Evolutionary conservation across 495 filamentous ascomycete genomes (phyloP), one percentile per base, ranked within the genome.

Genomic region (Aspergillus bertholletiae): DNA sequence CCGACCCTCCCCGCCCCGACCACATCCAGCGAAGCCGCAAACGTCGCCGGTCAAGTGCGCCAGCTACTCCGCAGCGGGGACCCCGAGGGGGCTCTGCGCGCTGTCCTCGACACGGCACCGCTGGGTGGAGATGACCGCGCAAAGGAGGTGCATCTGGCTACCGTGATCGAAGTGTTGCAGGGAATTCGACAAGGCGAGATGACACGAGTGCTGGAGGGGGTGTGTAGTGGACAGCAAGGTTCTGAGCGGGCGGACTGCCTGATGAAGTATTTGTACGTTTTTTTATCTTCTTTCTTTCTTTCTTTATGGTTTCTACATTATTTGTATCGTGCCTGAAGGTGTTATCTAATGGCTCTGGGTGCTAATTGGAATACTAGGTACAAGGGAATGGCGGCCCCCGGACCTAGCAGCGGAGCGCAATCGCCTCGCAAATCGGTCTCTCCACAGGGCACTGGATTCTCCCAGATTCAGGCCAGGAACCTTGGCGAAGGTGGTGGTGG

Each of bases 121-220:
- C 83, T 87, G 61, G 87, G 84, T 21, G 87, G 85, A 21, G 83
- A 85, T 64, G 85, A 87, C 53, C 71, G 74, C 57, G 89, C 89
- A 24, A 96, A 94, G 88, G 90, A 95, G 57, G 71, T 89, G 13
- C 89, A 94, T 64, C 74, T 93, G 53, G 82, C 86, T 37, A 88
- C 88, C 9, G 86, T 96, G 8, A 84, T 86, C 30, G 92, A 96
- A 70, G 90, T 95, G 35, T 76, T 96, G 55, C 90, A 95, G 71
- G 89, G 87, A 9, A 96, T 95, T 67, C 89, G 91, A 57, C 88
- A 90, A 67, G 84, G 86, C 45, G 92, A 96, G 61, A 96, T 96
- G 90, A 86, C 86, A 27, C 86, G 88, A 2, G 83, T 96, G 64
- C 73, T 96, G 48, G 82, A 84, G 67, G 79, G 86, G 13, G 88